Percentiles rank a stretch among this genome's conserved stretches.
These are phyloP conservation scores for Saccharomycopsis javanensis DNA, from an alignment of 805 yeast species.

Conservation along the genomic window DNA sequence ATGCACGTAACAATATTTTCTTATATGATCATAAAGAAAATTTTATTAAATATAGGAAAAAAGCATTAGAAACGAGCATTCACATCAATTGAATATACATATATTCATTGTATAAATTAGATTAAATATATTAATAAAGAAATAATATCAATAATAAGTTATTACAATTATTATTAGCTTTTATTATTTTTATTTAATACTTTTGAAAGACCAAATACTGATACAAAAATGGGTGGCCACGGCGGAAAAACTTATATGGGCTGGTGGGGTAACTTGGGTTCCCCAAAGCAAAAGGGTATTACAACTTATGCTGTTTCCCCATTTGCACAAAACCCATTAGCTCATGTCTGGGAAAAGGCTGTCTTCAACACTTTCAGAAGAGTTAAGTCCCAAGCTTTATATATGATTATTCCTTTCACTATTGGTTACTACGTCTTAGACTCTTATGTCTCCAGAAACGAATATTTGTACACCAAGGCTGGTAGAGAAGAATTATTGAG, in stretches of 20 bases:
- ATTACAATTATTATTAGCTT: background rate
- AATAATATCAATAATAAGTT: background rate
- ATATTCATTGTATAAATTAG: no score
- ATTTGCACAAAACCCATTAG: constrained; percentile 84
- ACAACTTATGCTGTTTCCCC: constrained; percentile 89
- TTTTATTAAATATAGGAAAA: no score
- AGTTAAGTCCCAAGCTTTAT: constrained; percentile 75
- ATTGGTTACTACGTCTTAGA: constrained; percentile 84
- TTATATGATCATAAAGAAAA: no score
- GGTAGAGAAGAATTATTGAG: constrained; percentile 91
- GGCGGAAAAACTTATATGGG: constrained; percentile 73
- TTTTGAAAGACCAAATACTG: constrained; percentile 8
- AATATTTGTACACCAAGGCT: constrained; percentile 90
- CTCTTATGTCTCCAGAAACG: constrained; percentile 81
- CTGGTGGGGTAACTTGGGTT: constrained; percentile 88
- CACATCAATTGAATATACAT: no score
- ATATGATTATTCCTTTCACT: constrained; percentile 65
- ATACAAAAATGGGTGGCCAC: constrained; percentile 56
- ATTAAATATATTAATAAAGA: no score
- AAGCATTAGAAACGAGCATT: no score
- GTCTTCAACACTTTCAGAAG: constrained; percentile 93
- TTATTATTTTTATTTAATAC: background rate
- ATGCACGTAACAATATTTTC: no score
- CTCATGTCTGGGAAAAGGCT: constrained; percentile 76
- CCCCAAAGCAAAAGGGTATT: constrained; percentile 78